Conservation (phyloP, 1,284 basidiomycete genomes). For the Apiotrichum porosum region DNA sequence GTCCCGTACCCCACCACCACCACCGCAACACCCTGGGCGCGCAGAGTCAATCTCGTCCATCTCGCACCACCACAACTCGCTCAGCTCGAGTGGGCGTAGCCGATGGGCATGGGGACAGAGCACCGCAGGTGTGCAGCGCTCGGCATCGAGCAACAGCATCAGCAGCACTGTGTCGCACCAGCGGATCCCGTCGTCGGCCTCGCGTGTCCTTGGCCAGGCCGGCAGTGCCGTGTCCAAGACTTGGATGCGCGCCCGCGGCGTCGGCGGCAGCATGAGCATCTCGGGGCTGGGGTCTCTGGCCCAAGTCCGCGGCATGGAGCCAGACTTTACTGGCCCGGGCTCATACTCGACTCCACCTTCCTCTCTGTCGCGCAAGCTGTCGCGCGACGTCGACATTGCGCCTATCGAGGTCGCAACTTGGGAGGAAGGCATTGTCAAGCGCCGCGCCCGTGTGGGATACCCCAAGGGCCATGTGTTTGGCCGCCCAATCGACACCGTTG, state of each 20-base stretch:
- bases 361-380: conserved; percentile 13
- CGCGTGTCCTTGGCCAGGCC: conserved; percentile 37
- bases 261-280: conserved; percentile 38
- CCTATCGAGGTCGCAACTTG: conserved; percentile 25
- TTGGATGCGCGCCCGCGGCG: conserved; percentile 40
- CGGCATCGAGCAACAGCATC: conserved; percentile 34
- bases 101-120: conserved; percentile 18
- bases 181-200: conserved; percentile 32
- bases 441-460: conserved; percentile 12
- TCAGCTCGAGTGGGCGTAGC: conserved; percentile 33
- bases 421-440: conserved; percentile 22
- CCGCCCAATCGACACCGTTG: conserved; percentile 30
- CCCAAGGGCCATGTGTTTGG: conserved; percentile 36
- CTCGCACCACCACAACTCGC: conserved; percentile 19
- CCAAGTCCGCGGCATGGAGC: conserved; percentile 3
- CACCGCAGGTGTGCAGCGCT: conserved; percentile 20
- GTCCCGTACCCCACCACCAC: conserved; percentile 4
- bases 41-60: conserved; percentile 11
- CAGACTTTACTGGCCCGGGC: conserved; percentile 6
- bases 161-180: conserved; percentile 21
- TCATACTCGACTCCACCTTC: too few relatives aligned
- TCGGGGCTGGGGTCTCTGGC: conserved; percentile 14
- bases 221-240: conserved; percentile 41
- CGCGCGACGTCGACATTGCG: conserved; percentile 17
- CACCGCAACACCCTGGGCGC: conserved; percentile 27